Percentiles rank a stretch among this genome's conserved stretches.
phyloP scores from a whole-genome alignment of 1,284 basidiomycete species.

The Apiotrichum akiyoshidainum region DNA sequence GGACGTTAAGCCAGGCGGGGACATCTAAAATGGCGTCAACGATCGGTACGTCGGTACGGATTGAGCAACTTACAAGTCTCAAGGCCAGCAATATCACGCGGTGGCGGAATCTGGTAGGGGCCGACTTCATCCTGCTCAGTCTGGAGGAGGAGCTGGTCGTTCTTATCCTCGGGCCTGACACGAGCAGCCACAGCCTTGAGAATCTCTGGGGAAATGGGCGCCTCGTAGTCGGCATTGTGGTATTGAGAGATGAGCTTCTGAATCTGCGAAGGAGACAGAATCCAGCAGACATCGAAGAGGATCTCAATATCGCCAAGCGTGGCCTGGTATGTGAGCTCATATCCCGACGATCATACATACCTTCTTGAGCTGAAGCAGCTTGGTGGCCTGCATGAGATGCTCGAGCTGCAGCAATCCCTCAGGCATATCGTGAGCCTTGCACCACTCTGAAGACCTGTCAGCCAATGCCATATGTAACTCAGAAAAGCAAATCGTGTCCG shows the following conservation, averaged over 20 bases:
- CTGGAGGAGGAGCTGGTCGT: constrained; percentile 87
- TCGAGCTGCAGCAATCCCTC: constrained; percentile 96
- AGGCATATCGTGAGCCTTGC: constrained; percentile 97
- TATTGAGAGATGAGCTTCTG: constrained; percentile 98
- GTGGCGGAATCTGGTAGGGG: constrained; percentile 54
- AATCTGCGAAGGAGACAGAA: constrained; percentile 98
- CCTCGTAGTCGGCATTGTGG: constrained; percentile 89
- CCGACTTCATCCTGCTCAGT: constrained; percentile 95
- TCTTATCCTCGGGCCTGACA: constrained; percentile 89
- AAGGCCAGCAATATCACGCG: constrained; percentile 47
- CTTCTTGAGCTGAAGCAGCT: constrained; percentile 97
- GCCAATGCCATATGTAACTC: constrained; percentile 54
- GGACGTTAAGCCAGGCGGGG: constrained; percentile 41
- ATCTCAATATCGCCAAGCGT: constrained; percentile 94
- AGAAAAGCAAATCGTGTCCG: neutral
- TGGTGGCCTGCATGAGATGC: constrained; percentile 99
- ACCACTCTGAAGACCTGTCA: constrained; percentile 57
- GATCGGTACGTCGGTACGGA: neutral
- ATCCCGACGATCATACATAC: constrained; percentile 52
- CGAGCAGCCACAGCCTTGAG: constrained; percentile 91
- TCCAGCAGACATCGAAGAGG: constrained; percentile 99
- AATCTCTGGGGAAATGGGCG: constrained; percentile 93
- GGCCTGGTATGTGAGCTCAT: constrained; percentile 56
- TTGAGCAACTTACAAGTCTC: constrained; percentile 46
- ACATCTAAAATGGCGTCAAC: constrained; percentile 26